These are phyloP conservation scores for Takashimella tepidaria DNA, from an alignment of 1,284 basidiomycete species.

Conservation along the genomic window DNA sequence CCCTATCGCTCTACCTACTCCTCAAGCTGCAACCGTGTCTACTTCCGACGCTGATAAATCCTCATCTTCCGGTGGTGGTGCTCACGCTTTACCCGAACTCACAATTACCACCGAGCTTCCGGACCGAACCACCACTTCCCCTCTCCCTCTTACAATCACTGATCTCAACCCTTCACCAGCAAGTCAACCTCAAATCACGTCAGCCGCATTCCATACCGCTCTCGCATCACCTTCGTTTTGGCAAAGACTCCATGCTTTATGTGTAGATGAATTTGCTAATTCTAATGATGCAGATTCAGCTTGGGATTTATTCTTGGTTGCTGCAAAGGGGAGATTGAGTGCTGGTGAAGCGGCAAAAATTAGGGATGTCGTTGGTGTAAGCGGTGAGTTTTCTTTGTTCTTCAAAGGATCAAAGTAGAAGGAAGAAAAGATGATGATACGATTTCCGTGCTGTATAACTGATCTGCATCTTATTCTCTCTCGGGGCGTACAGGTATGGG, in stretches of 20 bases:
- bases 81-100: constrained; percentile 12
- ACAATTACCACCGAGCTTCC: constrained; percentile 3
- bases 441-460: too few species aligned
- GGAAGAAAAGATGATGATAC: too few species aligned
- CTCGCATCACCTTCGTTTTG: constrained; percentile 72
- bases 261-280: constrained; percentile 63
- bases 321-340: constrained; percentile 41
- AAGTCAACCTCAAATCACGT: background rate
- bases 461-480: too few species aligned
- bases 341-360: constrained; percentile 49
- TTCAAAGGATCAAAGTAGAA: too few species aligned
- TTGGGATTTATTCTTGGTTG: constrained; percentile 45
- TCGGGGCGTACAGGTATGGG: too few species aligned
- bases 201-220: constrained; percentile 57
- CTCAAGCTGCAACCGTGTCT: constrained; percentile 4
- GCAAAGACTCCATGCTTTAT: constrained; percentile 61
- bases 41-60: constrained; percentile 1
- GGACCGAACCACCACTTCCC: constrained; percentile 7
- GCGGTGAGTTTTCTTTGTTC: constrained; percentile 15
- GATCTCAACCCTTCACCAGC: constrained; percentile 28
- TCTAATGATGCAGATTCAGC: constrained; percentile 56
- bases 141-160: constrained; percentile 1
- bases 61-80: background rate
- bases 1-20: constrained; percentile 7
- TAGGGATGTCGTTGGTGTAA: constrained; percentile 45